Base-by-base conservation (phyloP, 352 stramenopile genomes). In the Phytophthora tubulina region DNA sequence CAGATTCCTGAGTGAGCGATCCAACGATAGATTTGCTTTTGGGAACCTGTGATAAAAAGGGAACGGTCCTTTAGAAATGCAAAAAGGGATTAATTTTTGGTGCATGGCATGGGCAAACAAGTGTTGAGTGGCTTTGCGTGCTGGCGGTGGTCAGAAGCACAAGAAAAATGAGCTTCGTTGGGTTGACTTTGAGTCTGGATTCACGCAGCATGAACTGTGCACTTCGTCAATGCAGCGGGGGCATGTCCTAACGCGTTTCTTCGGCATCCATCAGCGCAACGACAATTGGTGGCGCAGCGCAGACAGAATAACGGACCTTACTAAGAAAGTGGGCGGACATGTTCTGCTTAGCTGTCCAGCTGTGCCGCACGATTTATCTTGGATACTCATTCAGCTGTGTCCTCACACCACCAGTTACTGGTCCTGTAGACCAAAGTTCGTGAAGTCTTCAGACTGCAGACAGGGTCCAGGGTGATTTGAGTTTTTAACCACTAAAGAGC, bases 401-500 rank as follows among this genome's bases (percentile, higher is more conserved):
- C 21, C 21, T 27, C 21, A 27, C 21, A 27, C 21, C 21, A 27
- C 21, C 21, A 27, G 21, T 27, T 27, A 27, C 21, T 27, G 21
- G 21, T 27, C 21, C 21, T 27, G 21, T 27, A 27, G 21, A 27
- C 21, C 21, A 27, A 27, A 27, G 21, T 27, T 27, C 21, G 21
- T 27, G 21, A 15, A 39, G 48, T 35, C 15, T 27, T 39, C 48
- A 54, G 50, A 17, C 46, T 38, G 42, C 52, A 70, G 53, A 70
- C 67, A 65, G 44, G 67, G 45, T 45, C 53, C 21, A 35, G 30
- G 49, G 48, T 66, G 61, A 71, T 75, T 75, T 75, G 63, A 63
- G 59, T 71, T 42, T 38, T 33, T 21, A 46, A 67, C 52, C 35
- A 11, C 35, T 44, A 56, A 42, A 56, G 44, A 70, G 36, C 51